Evolutionary conservation across 768 basidiomycete genomes (phyloP).

Genomic region (Collybia sordida): DNA sequence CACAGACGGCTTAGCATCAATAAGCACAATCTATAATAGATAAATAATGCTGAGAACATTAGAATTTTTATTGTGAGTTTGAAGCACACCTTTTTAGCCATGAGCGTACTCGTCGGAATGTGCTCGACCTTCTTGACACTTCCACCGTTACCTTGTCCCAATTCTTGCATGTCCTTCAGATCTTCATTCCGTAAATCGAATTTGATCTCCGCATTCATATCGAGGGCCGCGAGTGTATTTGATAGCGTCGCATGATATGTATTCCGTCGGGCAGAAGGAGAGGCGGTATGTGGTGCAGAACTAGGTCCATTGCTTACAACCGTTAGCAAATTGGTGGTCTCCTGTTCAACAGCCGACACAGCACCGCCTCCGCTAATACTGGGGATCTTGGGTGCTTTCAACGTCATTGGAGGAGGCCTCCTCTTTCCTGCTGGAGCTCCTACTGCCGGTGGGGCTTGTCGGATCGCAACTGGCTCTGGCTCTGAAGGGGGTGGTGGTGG

Average conservation of each 20-base stretch:
- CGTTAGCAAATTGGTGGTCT: constrained; percentile 45
- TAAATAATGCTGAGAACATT: constrained; percentile 3
- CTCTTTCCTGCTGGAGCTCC: constrained; percentile 55
- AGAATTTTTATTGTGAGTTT: neutral
- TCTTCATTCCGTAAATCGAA: constrained; percentile 87
- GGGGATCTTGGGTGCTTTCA: constrained; percentile 69
- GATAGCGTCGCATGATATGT: constrained; percentile 81
- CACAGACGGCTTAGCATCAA: constrained; percentile 94
- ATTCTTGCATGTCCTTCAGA: constrained; percentile 84
- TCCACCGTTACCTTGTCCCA: constrained; percentile 96
- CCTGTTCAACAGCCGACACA: constrained; percentile 40
- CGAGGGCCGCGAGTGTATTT: constrained; percentile 82
- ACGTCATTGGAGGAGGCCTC: constrained; percentile 80
- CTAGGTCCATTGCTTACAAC: constrained; percentile 43
- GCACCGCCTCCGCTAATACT: constrained; percentile 31
- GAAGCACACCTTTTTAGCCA: constrained; percentile 92
- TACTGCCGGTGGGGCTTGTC: constrained; percentile 48
- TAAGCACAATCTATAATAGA: constrained; percentile 79
- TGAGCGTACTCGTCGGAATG: constrained; percentile 83
- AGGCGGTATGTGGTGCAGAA: constrained; percentile 53
- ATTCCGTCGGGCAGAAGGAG: constrained; percentile 56
- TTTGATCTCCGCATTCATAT: constrained; percentile 84
- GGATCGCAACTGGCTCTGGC: constrained; percentile 43
- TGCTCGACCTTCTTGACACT: constrained; percentile 97
- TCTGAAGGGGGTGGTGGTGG: constrained; percentile 35